These are phyloP conservation scores for Nothopassalora personata DNA, from an alignment of 2,329 filamentous ascomycete genomes.

Conservation along the genomic window DNA sequence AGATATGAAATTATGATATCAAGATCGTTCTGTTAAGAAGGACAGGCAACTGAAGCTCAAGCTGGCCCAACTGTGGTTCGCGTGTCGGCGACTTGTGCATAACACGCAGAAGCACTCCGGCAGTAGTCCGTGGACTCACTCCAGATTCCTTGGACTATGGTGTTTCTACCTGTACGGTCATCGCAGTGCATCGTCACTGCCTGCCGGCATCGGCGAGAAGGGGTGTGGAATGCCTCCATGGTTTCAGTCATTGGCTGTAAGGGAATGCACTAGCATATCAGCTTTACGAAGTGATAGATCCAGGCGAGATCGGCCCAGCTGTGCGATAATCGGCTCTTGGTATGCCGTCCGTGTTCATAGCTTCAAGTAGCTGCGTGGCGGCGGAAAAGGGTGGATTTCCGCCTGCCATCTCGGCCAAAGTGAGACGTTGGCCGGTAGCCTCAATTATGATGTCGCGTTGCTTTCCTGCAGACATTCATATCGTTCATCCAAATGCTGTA, in stretches of 20 bases:
- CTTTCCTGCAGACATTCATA: neutral
- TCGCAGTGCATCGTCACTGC: neutral
- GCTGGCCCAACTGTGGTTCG: neutral
- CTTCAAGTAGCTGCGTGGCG: neutral
- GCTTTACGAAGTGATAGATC: neutral
- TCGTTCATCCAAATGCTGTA: no score
- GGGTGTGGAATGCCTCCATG: neutral
- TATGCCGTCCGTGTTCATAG: neutral
- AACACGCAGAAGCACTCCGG: neutral
- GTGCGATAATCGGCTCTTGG: neutral
- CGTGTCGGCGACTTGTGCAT: neutral
- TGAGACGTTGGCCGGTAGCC: neutral
- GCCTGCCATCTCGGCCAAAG: neutral
- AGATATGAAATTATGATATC: neutral
- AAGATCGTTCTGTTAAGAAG: neutral
- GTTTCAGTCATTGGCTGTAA: neutral
- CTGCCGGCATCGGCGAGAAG: slow-evolving; percentile 1
- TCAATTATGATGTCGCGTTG: neutral
- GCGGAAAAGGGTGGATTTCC: neutral
- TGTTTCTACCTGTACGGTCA: neutral
- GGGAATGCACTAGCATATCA: neutral
- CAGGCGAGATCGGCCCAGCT: neutral
- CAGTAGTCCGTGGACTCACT: neutral
- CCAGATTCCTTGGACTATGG: neutral
- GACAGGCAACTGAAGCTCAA: neutral